phyloP scores from a whole-genome alignment of 441 rosid genomes.

The Melastoma candidum region DNA sequence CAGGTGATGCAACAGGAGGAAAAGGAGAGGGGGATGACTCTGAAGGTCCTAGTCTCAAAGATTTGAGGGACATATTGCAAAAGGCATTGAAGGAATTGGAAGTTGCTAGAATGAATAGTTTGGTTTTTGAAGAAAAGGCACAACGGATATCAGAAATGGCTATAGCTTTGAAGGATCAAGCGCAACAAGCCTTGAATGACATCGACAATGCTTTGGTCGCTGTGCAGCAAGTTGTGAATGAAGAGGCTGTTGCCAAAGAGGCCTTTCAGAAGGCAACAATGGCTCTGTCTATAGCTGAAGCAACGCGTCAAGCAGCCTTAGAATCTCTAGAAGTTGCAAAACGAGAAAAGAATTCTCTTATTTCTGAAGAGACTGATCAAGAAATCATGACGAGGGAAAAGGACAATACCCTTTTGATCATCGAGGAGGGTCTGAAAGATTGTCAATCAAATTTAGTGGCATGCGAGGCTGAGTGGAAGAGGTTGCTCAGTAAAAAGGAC shows the following conservation, averaged over 20 bases:
- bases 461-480: constrained; percentile 50
- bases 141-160: constrained; percentile 82
- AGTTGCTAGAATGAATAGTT: constrained; percentile 68
- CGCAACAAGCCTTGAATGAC: constrained; percentile 48
- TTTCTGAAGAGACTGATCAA: constrained; percentile 24
- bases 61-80: constrained; percentile 51
- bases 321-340: constrained; percentile 42
- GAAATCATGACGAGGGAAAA: constrained; percentile 24
- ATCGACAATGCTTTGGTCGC: constrained; percentile 46
- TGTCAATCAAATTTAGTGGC: constrained; percentile 41
- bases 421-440: constrained; percentile 50
- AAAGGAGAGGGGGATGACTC: constrained; percentile 29
- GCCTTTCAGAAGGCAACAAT: constrained; percentile 68
- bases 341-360: constrained; percentile 25
- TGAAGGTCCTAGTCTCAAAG: constrained; percentile 39
- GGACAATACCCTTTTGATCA: constrained; percentile 35
- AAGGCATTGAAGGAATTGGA: constrained; percentile 61
- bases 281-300: constrained; percentile 80
- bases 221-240: constrained; percentile 48
- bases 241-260: constrained; percentile 62
- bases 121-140: constrained; percentile 88
- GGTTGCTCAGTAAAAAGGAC: constrained; percentile 46
- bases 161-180: constrained; percentile 78
- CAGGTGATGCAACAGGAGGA: constrained; percentile 21
- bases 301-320: constrained; percentile 52